Percentiles rank a stretch among this genome's conserved stretches.
Conservation (phyloP, 805 yeast genomes). For the Millerago galiae region DNA sequence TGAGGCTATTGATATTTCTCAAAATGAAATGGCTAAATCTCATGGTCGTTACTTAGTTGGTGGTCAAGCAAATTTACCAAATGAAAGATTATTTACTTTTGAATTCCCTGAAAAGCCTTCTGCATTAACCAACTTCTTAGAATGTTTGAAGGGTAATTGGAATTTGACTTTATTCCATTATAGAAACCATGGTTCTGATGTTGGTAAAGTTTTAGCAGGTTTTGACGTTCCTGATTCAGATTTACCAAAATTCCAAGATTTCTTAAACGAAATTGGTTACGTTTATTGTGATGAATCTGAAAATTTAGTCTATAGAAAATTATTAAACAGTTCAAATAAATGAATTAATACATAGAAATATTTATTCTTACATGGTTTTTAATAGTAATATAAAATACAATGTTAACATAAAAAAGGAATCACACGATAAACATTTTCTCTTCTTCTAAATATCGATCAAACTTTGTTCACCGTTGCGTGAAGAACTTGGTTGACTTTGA, state of each 20-base stretch:
- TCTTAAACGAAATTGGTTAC: slow-evolving; percentile 70
- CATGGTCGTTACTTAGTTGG: slow-evolving; percentile 97
- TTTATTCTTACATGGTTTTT: neutral
- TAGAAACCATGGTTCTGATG: slow-evolving; percentile 93
- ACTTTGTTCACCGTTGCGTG: slow-evolving; percentile 20
- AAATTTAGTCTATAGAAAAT: slow-evolving; percentile 78
- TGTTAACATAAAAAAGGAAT: neutral
- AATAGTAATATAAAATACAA: neutral
- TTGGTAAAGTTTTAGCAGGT: slow-evolving; percentile 90
- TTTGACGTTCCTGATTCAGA: slow-evolving; percentile 74
- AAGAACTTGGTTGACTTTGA: slow-evolving; percentile 13
- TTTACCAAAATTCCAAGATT: slow-evolving; percentile 55
- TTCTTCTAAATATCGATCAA: slow-evolving; percentile 22
- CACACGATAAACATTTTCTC: neutral
- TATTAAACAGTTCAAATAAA: slow-evolving; percentile 36
- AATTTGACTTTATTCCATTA: slow-evolving; percentile 93
- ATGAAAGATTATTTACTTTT: slow-evolving; percentile 76
- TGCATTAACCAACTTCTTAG: slow-evolving; percentile 77
- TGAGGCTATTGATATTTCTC: slow-evolving; percentile 76
- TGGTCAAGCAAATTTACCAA: slow-evolving; percentile 66
- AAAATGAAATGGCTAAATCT: slow-evolving; percentile 90
- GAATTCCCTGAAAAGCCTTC: slow-evolving; percentile 99
- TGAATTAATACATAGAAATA: neutral
- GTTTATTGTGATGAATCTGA: slow-evolving; percentile 75
- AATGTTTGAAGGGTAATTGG: slow-evolving; percentile 71